Conservation (phyloP, 495 filamentous ascomycete genomes). For the Hypoxylon intermedium region DNA sequence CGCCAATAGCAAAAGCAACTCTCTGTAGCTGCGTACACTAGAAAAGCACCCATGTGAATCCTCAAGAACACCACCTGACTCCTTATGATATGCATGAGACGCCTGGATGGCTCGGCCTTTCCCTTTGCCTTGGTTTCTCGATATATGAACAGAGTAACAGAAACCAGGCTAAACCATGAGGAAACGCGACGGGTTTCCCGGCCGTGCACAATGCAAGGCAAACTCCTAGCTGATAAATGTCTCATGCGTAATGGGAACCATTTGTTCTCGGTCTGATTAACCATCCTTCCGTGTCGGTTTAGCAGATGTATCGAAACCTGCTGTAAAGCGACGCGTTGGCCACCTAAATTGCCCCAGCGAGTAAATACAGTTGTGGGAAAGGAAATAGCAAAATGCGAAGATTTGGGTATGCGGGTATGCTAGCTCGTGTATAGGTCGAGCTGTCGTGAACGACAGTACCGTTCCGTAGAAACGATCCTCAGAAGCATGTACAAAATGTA, state of each 20-base stretch:
- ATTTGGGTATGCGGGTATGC: slow-evolving; percentile 1
- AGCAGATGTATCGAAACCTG: too few species aligned
- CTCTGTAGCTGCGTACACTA: too few species aligned
- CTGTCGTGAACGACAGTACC: slow-evolving; percentile 26
- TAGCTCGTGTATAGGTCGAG: slow-evolving; percentile 12
- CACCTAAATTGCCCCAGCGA: neutral
- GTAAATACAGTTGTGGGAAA: slow-evolving; percentile 1
- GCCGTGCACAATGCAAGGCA: neutral
- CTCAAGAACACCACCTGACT: slow-evolving; percentile 14
- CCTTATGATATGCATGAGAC: slow-evolving; percentile 14
- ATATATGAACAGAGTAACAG: too few species aligned
- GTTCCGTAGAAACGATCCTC: slow-evolving; percentile 5
- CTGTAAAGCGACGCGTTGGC: too few species aligned
- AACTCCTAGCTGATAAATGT: slow-evolving; percentile 7
- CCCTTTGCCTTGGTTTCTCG: too few species aligned
- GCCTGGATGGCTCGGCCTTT: neutral
- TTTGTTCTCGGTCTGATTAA: too few species aligned
- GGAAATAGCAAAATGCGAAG: neutral
- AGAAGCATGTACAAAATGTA: slow-evolving; percentile 29
- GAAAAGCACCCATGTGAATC: too few species aligned
- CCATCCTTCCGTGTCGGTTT: too few species aligned
- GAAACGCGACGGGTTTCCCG: too few species aligned
- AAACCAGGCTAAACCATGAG: neutral
- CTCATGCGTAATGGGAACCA: neutral
- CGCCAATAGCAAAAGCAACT: too few species aligned